These are phyloP conservation scores for Dalbergia cochinchinensis DNA, from an alignment of 306 rosid genomes.

Conservation along the genomic window DNA sequence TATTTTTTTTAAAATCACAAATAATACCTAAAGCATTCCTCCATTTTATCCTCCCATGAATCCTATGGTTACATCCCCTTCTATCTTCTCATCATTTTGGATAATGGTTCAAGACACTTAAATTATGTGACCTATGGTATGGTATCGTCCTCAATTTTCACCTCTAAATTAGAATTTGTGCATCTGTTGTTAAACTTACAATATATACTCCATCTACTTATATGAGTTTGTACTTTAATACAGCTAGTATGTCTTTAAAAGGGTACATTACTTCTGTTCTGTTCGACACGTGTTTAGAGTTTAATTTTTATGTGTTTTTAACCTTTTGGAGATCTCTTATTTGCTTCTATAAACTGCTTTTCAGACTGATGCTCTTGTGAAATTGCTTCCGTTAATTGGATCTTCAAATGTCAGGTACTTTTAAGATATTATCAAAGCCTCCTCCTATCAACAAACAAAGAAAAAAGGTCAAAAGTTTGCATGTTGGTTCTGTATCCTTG, in stretches of 20 bases:
- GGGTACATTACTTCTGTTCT: slow-evolving; percentile 33
- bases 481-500: slow-evolving; percentile 6
- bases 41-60: neutral
- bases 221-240: neutral
- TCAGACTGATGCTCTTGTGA: slow-evolving; percentile 95
- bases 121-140: neutral
- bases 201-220: neutral
- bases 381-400: slow-evolving; percentile 93
- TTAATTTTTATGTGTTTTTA: slow-evolving; percentile 5
- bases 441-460: neutral
- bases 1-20: neutral
- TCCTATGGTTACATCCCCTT: neutral
- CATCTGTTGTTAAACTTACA: neutral
- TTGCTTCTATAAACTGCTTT: slow-evolving; percentile 53
- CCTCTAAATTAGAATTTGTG: neutral
- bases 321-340: slow-evolving; percentile 33
- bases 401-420: slow-evolving; percentile 85
- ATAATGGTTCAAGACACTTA: neutral
- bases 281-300: slow-evolving; percentile 15
- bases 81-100: neutral
- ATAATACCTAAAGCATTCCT: neutral
- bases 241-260: slow-evolving; percentile 2
- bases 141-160: too few relatives aligned
- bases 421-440: slow-evolving; percentile 15
- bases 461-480: neutral